Evolutionary conservation across 2,329 filamentous ascomycete species (phyloP), one percentile per base, ranked within the genome.

Genomic region (Fusarium brevicatenulatum): DNA sequence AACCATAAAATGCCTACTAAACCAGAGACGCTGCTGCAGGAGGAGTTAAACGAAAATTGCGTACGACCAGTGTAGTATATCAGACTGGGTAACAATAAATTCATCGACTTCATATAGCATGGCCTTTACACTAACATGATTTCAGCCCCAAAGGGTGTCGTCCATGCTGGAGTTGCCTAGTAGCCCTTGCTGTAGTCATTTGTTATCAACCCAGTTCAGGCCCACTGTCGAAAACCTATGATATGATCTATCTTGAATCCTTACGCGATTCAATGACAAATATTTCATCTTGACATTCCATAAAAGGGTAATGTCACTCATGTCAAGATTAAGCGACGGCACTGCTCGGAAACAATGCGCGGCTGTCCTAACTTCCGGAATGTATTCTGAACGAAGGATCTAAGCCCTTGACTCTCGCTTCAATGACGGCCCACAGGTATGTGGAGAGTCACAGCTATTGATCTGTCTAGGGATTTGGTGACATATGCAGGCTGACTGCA

Each of bases 111-210:
- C 12, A n/a, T 42, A n/a, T 8, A 9, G 4, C 5, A n/a, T 15
- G 12, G 0, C 16, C 1, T 44, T 13, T 44, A 16, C 3, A 19
- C 23, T 12, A 25, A 6, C n/a, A 12, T 9, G 7, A 40, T 9
- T 42, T n/a, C 2, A 15, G 21, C 1, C 8, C 5, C 1, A 1
- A n/a, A 4, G 21, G 39, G 21, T 6, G 21, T 44, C n/a, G 23
- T 44, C 42, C 4, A 25, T 25, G 16, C 10, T 44, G 0, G 0
- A 25, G 11, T 12, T 25, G 10, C 42, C 10, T 12, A 12, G 2
- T 2, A 43, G 42, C 42, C 42, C 16, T 23, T 44, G 23, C 23
- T 44, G 10, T 4, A 9, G 42, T 25, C 5, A 12, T 19, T 44
- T 4, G 10, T 44, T 44, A 19, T 13, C 16, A 12, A 3, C 12